Base-by-base conservation (phyloP, 2,329 filamentous ascomycete genomes). In the Colletotrichum chlorophyti region DNA sequence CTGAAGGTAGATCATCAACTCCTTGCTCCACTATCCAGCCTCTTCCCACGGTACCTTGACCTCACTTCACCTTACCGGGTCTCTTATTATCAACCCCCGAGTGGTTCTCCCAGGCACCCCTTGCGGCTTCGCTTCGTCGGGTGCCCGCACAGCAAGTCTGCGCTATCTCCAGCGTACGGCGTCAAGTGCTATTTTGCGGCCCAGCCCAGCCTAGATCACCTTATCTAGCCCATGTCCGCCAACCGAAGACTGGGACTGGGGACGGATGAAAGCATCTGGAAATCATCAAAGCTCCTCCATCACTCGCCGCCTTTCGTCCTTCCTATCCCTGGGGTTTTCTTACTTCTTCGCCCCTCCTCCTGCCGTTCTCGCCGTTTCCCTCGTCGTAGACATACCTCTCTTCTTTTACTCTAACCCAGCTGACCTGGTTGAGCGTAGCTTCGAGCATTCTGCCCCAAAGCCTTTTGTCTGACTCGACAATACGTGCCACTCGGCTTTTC, bases 1-100 rank as follows among this genome's bases (percentile, higher is more conserved):
- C 57, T 55, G 32, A 60, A 60, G 57, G 57, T 60, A 60, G 57
- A 60, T 60, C 51, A 60, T 57, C 17, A 57, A 34, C 57, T 60
- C 57, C 57, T 50, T 50, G 51, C 57, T 40, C 57, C 57, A 60
- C 57, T 21, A 5, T 32, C 43, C 37, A 40, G 45, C 51, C 43
- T 26, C 34, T n/a, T n/a, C n/a, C n/a, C n/a, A n/a, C n/a, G n/a
- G n/a, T n/a, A n/a, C n/a, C n/a, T n/a, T n/a, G n/a, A n/a, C n/a
- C n/a, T n/a, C n/a, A n/a, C n/a, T n/a, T n/a, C n/a, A n/a, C n/a
- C n/a, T n/a, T n/a, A n/a, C n/a, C n/a, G n/a, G n/a, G n/a, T n/a
- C n/a, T n/a, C n/a, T n/a, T n/a, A n/a, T n/a, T n/a, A n/a, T n/a
- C n/a, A n/a, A n/a, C 12, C 31, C 45, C 45, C 32, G 21, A 41